Conservation (phyloP, 208 protist species). For the Herpetomonas tarakana region DNA sequence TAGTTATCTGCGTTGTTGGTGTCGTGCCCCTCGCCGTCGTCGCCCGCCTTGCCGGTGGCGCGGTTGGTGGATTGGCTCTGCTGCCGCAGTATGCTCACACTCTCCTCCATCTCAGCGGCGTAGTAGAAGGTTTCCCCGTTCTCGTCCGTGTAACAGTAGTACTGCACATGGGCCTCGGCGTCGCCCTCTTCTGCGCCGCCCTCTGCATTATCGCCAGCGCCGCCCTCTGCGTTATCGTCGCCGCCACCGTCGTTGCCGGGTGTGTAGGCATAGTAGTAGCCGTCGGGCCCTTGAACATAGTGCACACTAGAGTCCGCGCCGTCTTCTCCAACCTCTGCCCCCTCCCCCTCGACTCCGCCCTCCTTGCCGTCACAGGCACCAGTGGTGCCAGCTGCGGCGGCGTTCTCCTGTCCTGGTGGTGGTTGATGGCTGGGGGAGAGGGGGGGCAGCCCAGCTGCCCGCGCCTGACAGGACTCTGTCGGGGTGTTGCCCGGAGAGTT, state of each 20-base stretch:
- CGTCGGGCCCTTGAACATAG: not conserved
- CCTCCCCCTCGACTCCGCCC: not conserved
- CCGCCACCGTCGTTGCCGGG: slow-evolving; percentile 1
- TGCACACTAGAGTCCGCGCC: not conserved
- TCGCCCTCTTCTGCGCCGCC: not conserved
- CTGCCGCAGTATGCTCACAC: not conserved
- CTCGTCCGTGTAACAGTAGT: slow-evolving; percentile 61
- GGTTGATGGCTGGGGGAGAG: not conserved
- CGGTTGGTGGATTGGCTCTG: not conserved
- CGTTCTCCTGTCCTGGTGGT: not conserved
- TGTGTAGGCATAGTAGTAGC: slow-evolving; percentile 1
- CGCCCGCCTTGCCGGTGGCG: slow-evolving; percentile 1
- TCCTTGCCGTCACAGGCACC: not conserved
- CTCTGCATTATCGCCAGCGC: not conserved
- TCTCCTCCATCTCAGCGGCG: not conserved
- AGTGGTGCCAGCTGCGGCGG: too few species aligned
- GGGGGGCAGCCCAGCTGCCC: not conserved
- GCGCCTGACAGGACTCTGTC: too few species aligned
- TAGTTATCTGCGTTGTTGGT: not conserved
- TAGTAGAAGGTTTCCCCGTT: slow-evolving; percentile 6
- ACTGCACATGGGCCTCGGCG: slow-evolving; percentile 20
- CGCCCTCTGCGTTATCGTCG: slow-evolving; percentile 5
- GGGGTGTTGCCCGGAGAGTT: not conserved
- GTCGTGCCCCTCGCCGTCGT: not conserved
- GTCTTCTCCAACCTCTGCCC: not conserved